Evolutionary conservation across 257 asterid genomes (phyloP).

Genomic region (Salvia miltiorrhiza): DNA sequence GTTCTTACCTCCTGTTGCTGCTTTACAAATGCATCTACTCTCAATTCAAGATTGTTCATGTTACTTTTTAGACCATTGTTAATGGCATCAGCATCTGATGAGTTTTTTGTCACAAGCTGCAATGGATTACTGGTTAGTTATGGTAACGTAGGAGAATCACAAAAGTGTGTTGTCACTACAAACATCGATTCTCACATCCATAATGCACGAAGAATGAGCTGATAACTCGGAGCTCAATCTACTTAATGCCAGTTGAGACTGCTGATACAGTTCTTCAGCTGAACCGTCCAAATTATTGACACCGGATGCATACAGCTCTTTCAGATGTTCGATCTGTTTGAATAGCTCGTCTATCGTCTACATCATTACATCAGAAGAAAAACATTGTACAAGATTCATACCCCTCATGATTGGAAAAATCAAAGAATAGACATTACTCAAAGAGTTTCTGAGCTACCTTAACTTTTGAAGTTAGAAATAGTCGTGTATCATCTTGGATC

Average conservation of each 20-base stretch:
- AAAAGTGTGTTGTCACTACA: background rate
- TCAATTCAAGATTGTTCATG: slow-evolving; percentile 33
- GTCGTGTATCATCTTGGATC: slow-evolving; percentile 37
- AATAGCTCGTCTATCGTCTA: slow-evolving; percentile 45
- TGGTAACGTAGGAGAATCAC: background rate
- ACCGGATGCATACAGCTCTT: slow-evolving; percentile 26
- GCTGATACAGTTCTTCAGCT: slow-evolving; percentile 36
- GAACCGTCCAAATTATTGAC: slow-evolving; percentile 31
- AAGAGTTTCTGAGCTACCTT: slow-evolving; percentile 28
- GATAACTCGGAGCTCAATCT: slow-evolving; percentile 43
- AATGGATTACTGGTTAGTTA: background rate
- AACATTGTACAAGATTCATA: background rate
- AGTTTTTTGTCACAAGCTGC: slow-evolving; percentile 37
- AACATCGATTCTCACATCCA: slow-evolving; percentile 30
- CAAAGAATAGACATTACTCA: background rate
- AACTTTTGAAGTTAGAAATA: slow-evolving; percentile 37
- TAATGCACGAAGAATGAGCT: slow-evolving; percentile 33
- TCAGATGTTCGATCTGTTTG: slow-evolving; percentile 33
- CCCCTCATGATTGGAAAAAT: background rate
- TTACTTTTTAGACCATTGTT: slow-evolving; percentile 35
- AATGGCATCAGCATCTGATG: slow-evolving; percentile 33
- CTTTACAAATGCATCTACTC: slow-evolving; percentile 30
- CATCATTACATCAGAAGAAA: background rate
- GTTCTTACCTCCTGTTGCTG: slow-evolving; percentile 40
- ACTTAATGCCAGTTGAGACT: slow-evolving; percentile 35